phyloP scores from a whole-genome alignment of 106 monocot species.

The Xerophyta viscosa region DNA sequence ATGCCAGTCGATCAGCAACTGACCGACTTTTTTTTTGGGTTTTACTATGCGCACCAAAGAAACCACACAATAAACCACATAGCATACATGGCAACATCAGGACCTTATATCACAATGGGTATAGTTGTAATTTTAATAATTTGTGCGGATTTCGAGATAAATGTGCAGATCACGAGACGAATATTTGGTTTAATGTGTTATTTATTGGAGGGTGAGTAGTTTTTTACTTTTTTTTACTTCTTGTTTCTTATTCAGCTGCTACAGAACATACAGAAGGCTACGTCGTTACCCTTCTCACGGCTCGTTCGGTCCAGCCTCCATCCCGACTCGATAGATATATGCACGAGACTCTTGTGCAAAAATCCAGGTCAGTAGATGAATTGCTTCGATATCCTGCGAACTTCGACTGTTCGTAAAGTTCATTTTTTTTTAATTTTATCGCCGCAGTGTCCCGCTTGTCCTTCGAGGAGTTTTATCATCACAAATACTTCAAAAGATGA shows the following conservation, averaged over 20 bases:
- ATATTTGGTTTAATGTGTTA: too few species aligned
- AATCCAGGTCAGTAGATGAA: conserved; percentile 33
- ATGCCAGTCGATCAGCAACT: too few species aligned
- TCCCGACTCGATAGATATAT: conserved; percentile 50
- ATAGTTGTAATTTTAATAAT: too few species aligned
- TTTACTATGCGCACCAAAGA: too few species aligned
- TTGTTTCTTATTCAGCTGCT: conserved; percentile 21
- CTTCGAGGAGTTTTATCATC: conserved; percentile 39
- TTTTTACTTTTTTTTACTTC: too few species aligned
- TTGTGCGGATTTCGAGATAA: too few species aligned
- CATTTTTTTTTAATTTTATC: not conserved
- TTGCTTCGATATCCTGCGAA: not conserved
- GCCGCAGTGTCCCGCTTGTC: conserved; percentile 32
- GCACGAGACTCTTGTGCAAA: conserved; percentile 29
- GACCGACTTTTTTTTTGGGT: too few species aligned
- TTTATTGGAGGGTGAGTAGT: too few species aligned
- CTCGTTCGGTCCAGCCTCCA: conserved; percentile 23
- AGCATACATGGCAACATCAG: too few species aligned
- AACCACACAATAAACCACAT: too few species aligned
- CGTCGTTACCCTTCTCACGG: conserved; percentile 45
- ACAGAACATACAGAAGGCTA: conserved; percentile 26
- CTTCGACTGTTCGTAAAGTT: not conserved
- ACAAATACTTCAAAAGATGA: conserved; percentile 27
- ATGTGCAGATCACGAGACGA: too few species aligned
- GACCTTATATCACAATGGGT: too few species aligned